Percentiles rank a stretch among this genome's conserved stretches.
These are phyloP conservation scores for Penstemon barbatus DNA, from an alignment of 257 asterid genomes.

Conservation along the genomic window DNA sequence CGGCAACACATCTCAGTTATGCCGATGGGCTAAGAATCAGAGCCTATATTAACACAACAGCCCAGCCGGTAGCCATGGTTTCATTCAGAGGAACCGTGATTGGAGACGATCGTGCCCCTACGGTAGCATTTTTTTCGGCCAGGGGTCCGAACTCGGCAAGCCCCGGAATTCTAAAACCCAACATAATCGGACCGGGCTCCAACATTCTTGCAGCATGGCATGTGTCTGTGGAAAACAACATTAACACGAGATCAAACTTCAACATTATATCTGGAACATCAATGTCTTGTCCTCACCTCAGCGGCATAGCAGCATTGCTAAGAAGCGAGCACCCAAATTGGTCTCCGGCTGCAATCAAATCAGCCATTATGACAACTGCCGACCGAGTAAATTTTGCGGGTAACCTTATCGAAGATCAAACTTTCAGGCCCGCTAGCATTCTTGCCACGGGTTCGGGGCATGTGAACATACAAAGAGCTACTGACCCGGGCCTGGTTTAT, in stretches of 20 bases:
- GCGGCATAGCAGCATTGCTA: slow-evolving; percentile 14
- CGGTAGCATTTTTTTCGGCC: background rate
- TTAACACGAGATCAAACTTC: background rate
- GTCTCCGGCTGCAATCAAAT: slow-evolving; percentile 17
- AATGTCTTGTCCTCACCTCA: slow-evolving; percentile 11
- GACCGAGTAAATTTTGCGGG: background rate
- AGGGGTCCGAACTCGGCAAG: background rate
- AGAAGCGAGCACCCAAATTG: slow-evolving; percentile 19
- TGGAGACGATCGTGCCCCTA: background rate
- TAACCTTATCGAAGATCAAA: slow-evolving; percentile 1
- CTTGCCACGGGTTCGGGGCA: slow-evolving; percentile 17
- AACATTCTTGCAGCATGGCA: background rate
- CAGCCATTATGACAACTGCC: slow-evolving; percentile 10
- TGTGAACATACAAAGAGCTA: slow-evolving; percentile 11
- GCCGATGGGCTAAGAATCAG: background rate
- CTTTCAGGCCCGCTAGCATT: background rate
- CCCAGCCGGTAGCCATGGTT: background rate
- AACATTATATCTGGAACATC: slow-evolving; percentile 14
- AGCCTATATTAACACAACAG: background rate
- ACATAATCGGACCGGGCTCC: background rate
- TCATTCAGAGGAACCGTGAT: background rate
- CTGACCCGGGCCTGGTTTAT: slow-evolving; percentile 1
- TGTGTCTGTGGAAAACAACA: background rate
- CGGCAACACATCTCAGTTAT: background rate
- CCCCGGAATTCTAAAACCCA: slow-evolving; percentile 6